phyloP scores from a whole-genome alignment of 2,329 filamentous ascomycete species.

The Coniochaeta sp. region DNA sequence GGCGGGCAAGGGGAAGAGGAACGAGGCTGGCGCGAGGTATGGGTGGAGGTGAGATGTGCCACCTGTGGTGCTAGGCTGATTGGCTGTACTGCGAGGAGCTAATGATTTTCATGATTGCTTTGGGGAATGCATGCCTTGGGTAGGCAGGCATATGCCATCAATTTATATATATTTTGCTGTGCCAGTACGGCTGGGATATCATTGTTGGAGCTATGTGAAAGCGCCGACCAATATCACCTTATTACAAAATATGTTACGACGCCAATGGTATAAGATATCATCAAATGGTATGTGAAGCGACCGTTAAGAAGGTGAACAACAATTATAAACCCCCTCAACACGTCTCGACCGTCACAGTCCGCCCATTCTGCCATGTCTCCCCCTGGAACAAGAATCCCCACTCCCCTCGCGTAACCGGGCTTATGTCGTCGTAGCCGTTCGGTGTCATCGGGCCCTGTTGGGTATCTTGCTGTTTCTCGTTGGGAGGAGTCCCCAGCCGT shows the following conservation, averaged over 20 bases:
- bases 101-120: neutral
- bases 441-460: slow-evolving; percentile 45
- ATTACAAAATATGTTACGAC: neutral
- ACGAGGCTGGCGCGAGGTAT: slow-evolving; percentile 75
- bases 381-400: slow-evolving; percentile 55
- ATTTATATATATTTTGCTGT: neutral
- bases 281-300: slow-evolving; percentile 4
- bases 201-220: neutral
- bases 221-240: neutral
- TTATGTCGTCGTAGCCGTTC: slow-evolving; percentile 54
- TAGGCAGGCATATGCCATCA: neutral
- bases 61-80: neutral
- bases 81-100: neutral
- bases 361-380: slow-evolving; percentile 23
- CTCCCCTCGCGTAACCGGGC: slow-evolving; percentile 53
- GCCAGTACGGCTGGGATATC: neutral
- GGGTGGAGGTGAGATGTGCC: slow-evolving; percentile 55
- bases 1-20: slow-evolving; percentile 68
- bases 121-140: neutral
- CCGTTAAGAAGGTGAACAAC: slow-evolving; percentile 3
- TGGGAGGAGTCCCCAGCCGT: neutral
- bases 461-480: slow-evolving; percentile 12
- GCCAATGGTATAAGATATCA: slow-evolving; percentile 1
- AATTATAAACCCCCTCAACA: slow-evolving; percentile 18
- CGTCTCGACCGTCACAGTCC: slow-evolving; percentile 44